Evolutionary conservation across 768 basidiomycete genomes (phyloP), one percentile per base, ranked within the genome.

Genomic region (Lactarius indigo): DNA sequence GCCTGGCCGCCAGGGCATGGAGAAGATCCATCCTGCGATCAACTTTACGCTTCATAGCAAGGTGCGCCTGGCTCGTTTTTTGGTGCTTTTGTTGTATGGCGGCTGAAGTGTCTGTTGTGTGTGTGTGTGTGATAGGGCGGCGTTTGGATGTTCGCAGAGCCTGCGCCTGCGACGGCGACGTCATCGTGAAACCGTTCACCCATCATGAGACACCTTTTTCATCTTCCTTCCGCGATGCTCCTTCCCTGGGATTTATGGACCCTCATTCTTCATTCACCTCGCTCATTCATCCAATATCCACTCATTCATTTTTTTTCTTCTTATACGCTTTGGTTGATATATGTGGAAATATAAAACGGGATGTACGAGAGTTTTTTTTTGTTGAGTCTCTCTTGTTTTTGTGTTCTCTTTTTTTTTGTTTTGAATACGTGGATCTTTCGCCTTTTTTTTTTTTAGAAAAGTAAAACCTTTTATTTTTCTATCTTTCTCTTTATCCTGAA

Each of bases 41-140:
- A 69, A 69, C 57, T 67, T 69, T 62, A 69, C 68, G 17, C 1
- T 69, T 23, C 68, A 69, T 54, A 69, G 68, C 41, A 69, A 69
- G 68, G 68, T 66, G 44, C 41, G 68, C 7, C 15, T n/a, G 2
- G 12, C 17, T 64, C 12, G 23, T 28, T 23, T 31, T 10, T 26
- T 18, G 13, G 9, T n/a, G n/a, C n/a, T n/a, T 39, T 23, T 12
- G 35, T 8, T 31, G 35, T 1, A 35, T 12, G 0, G 9, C n/a
- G 58, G 33, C 54, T 61, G 33, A 42, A 18, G n/a, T n/a, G n/a
- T n/a, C n/a, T n/a, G n/a, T n/a, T n/a, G n/a, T n/a, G n/a, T n/a
- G n/a, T n/a, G n/a, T 9, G n/a, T 35, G 47, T 31, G 5, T 42
- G 54, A 23, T 56, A 69, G 68, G 68, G 68, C 61, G 68, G 68